Base-by-base conservation (phyloP, 2,329 filamentous ascomycete species). In the Xylaria hypoxylon region DNA sequence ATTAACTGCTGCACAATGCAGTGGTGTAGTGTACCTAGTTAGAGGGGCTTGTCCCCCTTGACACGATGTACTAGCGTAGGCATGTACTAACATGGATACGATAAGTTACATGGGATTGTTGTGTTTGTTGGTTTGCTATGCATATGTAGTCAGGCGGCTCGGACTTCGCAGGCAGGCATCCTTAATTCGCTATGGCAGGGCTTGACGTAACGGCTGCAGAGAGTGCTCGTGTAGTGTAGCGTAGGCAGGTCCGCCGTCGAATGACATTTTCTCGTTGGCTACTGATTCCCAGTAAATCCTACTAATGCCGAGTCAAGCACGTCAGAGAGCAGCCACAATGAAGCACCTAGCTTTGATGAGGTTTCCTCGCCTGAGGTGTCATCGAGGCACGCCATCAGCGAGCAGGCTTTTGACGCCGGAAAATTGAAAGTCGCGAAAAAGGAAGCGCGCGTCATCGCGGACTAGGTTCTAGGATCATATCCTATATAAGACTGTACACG, bases 71-170 rank as follows among this genome's bases (percentile, higher is more conserved):
- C 52, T 38, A 5, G 13, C 13, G 15, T 15, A 15, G 15, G 35
- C 15, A 26, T 52, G 44, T 55, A 40, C 51, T 48, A 22, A 59
- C 47, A 47, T 48, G 44, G 44, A 31, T 40, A 38, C 28, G 24
- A 31, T 28, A 59, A 48, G 40, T 33, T n/a, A 50, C 53, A 62
- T 52, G 33, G 33, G 48, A 28, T 28, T 33, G n/a, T 15, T 33
- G 3, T 42, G 55, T 48, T 47, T 24, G 64, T 53, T 57, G 50
- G 50, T 42, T 50, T 40, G 44, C 33, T 15, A 44, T 42, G 58
- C 63, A 65, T 60, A 60, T 65, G 55, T 59, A 52, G 63, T 55
- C 33, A 60, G 61, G 53, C 53, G 50, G 62, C 40, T 55, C 31
- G n/a, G 62, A 33, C 55, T 40, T 64, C n/a, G 22, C 28, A 33